These are phyloP conservation scores for Helotiales sp. DNA, from an alignment of 2,329 filamentous ascomycete species.

Conservation along the genomic window DNA sequence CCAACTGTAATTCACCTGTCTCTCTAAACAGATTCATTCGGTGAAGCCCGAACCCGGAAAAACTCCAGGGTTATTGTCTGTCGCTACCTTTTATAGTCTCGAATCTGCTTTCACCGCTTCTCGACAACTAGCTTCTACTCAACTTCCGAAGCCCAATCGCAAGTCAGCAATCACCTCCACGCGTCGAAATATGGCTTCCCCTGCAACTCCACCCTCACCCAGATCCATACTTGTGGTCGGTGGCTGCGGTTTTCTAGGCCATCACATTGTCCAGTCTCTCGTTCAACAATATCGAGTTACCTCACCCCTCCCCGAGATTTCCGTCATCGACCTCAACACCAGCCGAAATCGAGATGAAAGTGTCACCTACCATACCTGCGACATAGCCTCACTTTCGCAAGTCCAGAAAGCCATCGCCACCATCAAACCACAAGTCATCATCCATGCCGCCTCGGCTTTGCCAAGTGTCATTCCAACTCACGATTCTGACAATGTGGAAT, in stretches of 20 bases:
- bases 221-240: slow-evolving; percentile 11
- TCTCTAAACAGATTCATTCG: too few species aligned
- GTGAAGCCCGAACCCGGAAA: too few species aligned
- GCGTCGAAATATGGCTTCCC: not conserved
- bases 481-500: not conserved
- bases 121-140: not conserved
- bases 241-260: slow-evolving; percentile 20
- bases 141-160: not conserved
- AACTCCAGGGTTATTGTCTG: too few species aligned
- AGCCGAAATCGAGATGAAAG: not conserved
- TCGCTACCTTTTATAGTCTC: not conserved
- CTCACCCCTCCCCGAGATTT: not conserved
- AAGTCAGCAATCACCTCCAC: not conserved
- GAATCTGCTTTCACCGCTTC: not conserved
- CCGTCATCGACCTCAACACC: slow-evolving; percentile 10
- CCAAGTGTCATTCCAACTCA: not conserved
- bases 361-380: not conserved
- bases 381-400: slow-evolving; percentile 7
- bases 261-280: slow-evolving; percentile 16
- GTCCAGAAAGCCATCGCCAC: not conserved
- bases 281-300: not conserved
- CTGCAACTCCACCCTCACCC: not conserved
- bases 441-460: slow-evolving; percentile 18
- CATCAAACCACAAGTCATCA: slow-evolving; percentile 16
- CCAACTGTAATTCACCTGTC: too few species aligned